Base-by-base conservation (phyloP, 257 asterid genomes). In the Rehmannia glutinosa region DNA sequence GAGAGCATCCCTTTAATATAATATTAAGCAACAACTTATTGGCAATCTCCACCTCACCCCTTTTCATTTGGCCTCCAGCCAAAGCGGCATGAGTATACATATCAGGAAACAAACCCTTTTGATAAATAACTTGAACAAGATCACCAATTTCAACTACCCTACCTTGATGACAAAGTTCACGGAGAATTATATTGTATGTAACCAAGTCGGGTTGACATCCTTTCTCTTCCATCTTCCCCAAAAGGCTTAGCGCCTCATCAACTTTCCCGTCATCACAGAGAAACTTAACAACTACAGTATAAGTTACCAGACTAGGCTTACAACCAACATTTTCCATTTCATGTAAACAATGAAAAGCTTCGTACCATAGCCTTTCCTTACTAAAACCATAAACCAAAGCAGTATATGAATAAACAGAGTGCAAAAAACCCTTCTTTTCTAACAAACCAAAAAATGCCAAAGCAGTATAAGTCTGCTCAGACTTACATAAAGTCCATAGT, bases 131-230 rank as follows among this genome's bases (percentile, higher is more conserved):
- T 58, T 30, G 66, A 52, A 82, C 11, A 53, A 87, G 81, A 61
- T 80, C 81, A 32, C 19, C 50, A 24, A 71, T 36, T 9, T 82
- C 81, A 70, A 3, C 49, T 7, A 45, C n/a, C 75, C 73, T 80
- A 62, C 66, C 75, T 42, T 82, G 89, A 64, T 33, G 74, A 53
- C 80, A 77, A 63, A 87, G 87, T 64, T 77, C 88, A 28, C 83
- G 83, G 5, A 87, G 74, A 52, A 87, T 68, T 50, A 87, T 78
- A 71, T 84, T 87, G 75, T 80, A 87, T 5, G 76, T 51, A 69
- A 84, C 76, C 69, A 87, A 64, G 73, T 87, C 91, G 5, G 88
- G 84, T 3, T 66, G 55, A 60, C 80, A 82, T 64, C 88, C 91
- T 30, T 54, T 41, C 66, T 62, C 73, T 71, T 82, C 84, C 95